Evolutionary conservation across 768 basidiomycete species (phyloP).

Genomic region (Suillus fuscotomentosus): DNA sequence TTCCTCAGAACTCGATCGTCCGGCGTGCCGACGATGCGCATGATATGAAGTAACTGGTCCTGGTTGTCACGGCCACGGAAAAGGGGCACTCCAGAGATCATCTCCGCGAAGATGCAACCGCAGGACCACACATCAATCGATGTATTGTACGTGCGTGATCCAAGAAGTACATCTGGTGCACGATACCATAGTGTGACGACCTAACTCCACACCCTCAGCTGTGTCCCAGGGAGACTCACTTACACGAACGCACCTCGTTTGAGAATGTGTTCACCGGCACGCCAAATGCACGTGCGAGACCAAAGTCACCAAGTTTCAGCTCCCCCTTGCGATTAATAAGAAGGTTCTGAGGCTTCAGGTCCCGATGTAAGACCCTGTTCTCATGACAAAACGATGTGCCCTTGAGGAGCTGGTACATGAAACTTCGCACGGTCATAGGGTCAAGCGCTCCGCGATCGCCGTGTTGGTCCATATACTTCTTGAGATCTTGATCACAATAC

Average conservation of each 20-base stretch:
- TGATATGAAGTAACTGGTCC: conserved; percentile 96
- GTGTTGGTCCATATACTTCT: conserved; percentile 98
- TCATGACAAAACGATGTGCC: conserved; percentile 99
- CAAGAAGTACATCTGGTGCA: conserved; percentile 95
- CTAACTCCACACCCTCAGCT: conserved; percentile 35
- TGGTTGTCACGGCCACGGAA: conserved; percentile 97
- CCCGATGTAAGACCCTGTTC: conserved; percentile 95
- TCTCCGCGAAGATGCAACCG: conserved; percentile 99
- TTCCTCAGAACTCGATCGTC: conserved; percentile 84
- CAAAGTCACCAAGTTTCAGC: conserved; percentile 97
- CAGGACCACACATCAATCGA: conserved; percentile 99
- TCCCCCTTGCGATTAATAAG: conserved; percentile 97
- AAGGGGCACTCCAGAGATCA: conserved; percentile 96
- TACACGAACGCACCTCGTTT: conserved; percentile 66
- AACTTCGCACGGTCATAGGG: conserved; percentile 83
- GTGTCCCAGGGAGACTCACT: neutral
- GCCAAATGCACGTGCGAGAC: conserved; percentile 94
- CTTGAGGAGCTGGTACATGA: conserved; percentile 97
- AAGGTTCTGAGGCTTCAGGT: conserved; percentile 97
- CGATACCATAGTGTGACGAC: conserved; percentile 99
- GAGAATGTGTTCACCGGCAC: conserved; percentile 99
- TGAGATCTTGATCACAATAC: conserved; percentile 97
- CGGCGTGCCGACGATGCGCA: conserved; percentile 95
- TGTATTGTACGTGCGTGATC: conserved; percentile 95
- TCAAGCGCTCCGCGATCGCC: conserved; percentile 96